Conservation (phyloP, 345 rosid species). For the Brassica incana region DNA sequence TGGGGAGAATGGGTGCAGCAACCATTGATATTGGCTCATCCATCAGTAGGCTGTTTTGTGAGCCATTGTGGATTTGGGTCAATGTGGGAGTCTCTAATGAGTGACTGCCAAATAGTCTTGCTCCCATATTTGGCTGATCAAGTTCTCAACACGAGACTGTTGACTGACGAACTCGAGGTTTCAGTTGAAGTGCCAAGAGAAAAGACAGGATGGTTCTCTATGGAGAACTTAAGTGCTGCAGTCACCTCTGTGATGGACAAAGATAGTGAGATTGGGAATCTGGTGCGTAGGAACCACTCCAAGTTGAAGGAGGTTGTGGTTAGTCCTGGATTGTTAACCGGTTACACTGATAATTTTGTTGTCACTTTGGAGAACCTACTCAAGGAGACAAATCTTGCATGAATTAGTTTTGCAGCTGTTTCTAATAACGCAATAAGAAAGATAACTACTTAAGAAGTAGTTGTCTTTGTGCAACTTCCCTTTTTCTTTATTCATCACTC, state of each 20-base stretch:
- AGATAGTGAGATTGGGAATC: conserved; percentile 6
- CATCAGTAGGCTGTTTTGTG: background rate
- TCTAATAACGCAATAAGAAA: background rate
- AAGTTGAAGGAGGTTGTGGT: background rate
- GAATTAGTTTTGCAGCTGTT: background rate
- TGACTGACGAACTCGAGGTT: conserved; percentile 1
- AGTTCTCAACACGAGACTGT: background rate
- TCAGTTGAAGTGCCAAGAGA: background rate
- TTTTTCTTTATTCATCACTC: background rate
- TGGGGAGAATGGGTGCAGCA: background rate
- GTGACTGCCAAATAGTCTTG: background rate
- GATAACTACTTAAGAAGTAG: background rate
- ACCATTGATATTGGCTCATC: background rate
- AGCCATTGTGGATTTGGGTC: background rate
- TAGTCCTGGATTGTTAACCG: background rate
- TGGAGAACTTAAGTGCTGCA: background rate
- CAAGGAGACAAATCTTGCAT: background rate
- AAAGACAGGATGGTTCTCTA: background rate
- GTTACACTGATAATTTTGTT: background rate
- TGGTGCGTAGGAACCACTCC: conserved; percentile 20
- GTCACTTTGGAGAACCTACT: background rate
- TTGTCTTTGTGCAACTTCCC: background rate
- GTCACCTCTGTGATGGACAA: background rate
- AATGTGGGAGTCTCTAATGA: background rate
- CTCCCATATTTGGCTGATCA: background rate